Base-by-base conservation (phyloP, 2,329 filamentous ascomycete genomes). In the Colletotrichum sp. region DNA sequence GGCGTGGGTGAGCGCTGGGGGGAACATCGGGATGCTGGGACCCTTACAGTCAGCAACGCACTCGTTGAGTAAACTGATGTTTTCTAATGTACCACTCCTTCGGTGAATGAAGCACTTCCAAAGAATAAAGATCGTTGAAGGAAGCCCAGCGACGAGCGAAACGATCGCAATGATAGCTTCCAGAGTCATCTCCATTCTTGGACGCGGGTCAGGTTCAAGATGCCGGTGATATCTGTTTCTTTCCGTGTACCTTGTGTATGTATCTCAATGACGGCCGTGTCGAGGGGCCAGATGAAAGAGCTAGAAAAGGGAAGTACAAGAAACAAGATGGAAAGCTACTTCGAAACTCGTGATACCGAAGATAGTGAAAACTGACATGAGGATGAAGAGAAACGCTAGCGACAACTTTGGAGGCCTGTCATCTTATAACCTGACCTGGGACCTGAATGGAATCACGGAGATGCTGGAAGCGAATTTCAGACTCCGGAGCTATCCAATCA, bases 121-220 rank as follows among this genome's bases (percentile, higher is more conserved):
- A 5, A 76, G 26, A 15, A 74, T 69, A 12, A 76, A 74, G 7
- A 73, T 18, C 1, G 74, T 57, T 4, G 74, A 10, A 3, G 74
- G 74, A 3, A 74, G 59, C 4, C 57, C 71, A 4, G 66, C 28
- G 1, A 69, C 7, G 18, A 76, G 74, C 16, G 74, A 43, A 3
- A 70, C 21, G 1, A 76, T 65, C 9, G 32, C 71, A 9, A 76
- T 34, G 16, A 76, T 74, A 18, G 65, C 70, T 26, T 76, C 74
- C 1, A 66, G 64, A 12, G 57, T 74, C 6, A 76, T 21, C 10
- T 76, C 28, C 74, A 76, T 76, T 16, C 26, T 7, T 59, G 0
- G 26, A n/a, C n/a, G 28, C 16, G 26, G 28, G 36, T 8, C 0
- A 43, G 39, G 8, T n/a, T 9, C 0, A n/a, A 43, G 2, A 3